phyloP scores from a whole-genome alignment of 2,329 filamentous ascomycete species.

The Nothopassalora personata region DNA sequence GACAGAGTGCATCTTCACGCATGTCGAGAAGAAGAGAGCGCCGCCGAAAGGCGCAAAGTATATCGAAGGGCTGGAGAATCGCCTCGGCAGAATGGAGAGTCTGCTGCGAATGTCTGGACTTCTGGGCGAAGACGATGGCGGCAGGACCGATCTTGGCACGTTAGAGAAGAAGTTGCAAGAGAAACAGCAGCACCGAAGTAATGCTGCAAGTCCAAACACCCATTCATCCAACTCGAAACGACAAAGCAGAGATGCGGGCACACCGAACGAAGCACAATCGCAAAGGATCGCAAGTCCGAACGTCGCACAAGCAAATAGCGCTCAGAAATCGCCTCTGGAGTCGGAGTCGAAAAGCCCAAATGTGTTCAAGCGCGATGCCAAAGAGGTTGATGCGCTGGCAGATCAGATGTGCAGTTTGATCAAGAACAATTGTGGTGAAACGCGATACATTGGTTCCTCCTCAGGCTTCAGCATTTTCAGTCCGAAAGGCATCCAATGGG shows the following conservation, averaged over 20 bases:
- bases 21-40: slow-evolving; percentile 97
- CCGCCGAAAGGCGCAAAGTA: slow-evolving; percentile 98
- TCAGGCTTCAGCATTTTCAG: slow-evolving; percentile 99
- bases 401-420: slow-evolving; percentile 99
- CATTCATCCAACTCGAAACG: slow-evolving; percentile 12
- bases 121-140: slow-evolving; percentile 77
- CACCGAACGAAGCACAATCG: slow-evolving; percentile 8
- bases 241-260: slow-evolving; percentile 11
- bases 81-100: slow-evolving; percentile 92
- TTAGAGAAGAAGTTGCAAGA: slow-evolving; percentile 70
- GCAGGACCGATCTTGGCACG: slow-evolving; percentile 79
- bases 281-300: slow-evolving; percentile 6
- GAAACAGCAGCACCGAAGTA: slow-evolving; percentile 32
- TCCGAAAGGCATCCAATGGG: slow-evolving; percentile 96
- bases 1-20: slow-evolving; percentile 93
- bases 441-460: slow-evolving; percentile 91
- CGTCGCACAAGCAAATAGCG: slow-evolving; percentile 3
- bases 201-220: slow-evolving; percentile 33
- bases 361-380: slow-evolving; percentile 6
- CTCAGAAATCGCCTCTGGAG: slow-evolving; percentile 1
- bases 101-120: slow-evolving; percentile 80
- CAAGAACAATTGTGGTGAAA: slow-evolving; percentile 91
- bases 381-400: slow-evolving; percentile 53
- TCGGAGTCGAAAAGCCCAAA: slow-evolving; percentile 3
- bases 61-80: slow-evolving; percentile 92